A percentile compares a stretch with the other conserved stretches of the same genome.
These are phyloP conservation scores for Cryptosporidium ryanae DNA, from an alignment of 169 alveolate species.

Conservation along the genomic window DNA sequence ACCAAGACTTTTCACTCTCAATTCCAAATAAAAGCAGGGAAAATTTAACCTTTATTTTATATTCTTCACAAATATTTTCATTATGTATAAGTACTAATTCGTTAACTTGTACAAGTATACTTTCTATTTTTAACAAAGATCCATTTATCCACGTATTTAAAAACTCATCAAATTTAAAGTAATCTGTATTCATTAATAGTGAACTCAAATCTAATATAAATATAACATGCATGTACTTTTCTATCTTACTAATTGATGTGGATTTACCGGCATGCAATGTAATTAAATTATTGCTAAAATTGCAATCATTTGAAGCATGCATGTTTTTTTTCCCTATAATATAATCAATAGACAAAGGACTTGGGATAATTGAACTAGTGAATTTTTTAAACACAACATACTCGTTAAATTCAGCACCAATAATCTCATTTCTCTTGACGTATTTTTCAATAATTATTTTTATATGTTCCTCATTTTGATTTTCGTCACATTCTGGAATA, in stretches of 20 bases:
- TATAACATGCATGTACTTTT: conserved; percentile 26
- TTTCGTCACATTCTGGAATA: not conserved
- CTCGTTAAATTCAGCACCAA: not conserved
- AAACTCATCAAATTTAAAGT: not conserved
- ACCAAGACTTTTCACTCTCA: conserved; percentile 8
- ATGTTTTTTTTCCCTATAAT: too few species aligned
- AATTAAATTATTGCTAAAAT: too few species aligned
- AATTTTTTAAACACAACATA: not conserved
- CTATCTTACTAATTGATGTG: conserved; percentile 32
- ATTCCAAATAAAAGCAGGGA: conserved; percentile 52
- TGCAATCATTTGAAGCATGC: too few species aligned
- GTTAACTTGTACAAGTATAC: not conserved
- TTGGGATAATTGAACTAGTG: conserved; percentile 22
- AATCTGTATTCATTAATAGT: conserved; percentile 4
- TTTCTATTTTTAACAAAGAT: conserved; percentile 27
- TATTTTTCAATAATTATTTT: not conserved
- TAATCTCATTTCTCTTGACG: not conserved
- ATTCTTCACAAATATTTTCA: not conserved
- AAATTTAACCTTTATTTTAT: not conserved
- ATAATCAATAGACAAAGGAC: not conserved
- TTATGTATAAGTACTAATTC: not conserved
- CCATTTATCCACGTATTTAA: not conserved
- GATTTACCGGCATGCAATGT: not conserved
- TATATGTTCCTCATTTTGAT: not conserved
- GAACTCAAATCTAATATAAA: conserved; percentile 55